Evolutionary conservation across 805 yeast species (phyloP), one percentile per base, ranked within the genome.

Genomic region (Millerozyma miso): DNA sequence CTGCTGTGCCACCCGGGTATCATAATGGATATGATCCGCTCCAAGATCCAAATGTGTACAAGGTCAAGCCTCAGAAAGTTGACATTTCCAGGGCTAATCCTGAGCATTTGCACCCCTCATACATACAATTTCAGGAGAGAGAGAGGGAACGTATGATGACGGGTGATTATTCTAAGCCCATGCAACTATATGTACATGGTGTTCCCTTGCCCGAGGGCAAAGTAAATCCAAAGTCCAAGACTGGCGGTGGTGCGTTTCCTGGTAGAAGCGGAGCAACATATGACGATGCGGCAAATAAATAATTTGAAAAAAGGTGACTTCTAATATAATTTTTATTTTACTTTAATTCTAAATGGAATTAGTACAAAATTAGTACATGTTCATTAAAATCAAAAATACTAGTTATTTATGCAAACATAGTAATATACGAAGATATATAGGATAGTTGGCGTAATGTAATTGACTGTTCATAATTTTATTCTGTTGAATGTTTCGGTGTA

Each of bases 41-140:
- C 49, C 34, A 48, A 7, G 57, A 53, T 32, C 63, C 63, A 4
- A 56, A 59, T 40, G 63, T 58, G 3, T 58, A 58, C 37, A 53
- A 53, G 29, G 62, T 67, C 4, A 48, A 62, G 4, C 69, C 72
- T 7, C 62, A 55, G 51, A 20, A 51, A 42, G 68, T 66, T n/a
- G 63, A 69, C 48, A 69, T 69, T 18, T 51, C 68, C 1, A 56
- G 53, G 40, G 66, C 73, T 3, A 62, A 64, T 20, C 68, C 69
- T 14, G 56, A 58, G 34, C 62, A 63, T 38, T 50, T 67, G 31
- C 55, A 70, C 31, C 73, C 74, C 0, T 62, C 66, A 3, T 69
- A 66, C 45, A 63, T 52, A 38, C 63, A 66, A 42, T 69, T 54
- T 39, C 54, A 58, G 31, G 48, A 51, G 34, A 48, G 60, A 14